These are phyloP conservation scores for Colletotrichum magnum DNA, from an alignment of 2,329 filamentous ascomycete genomes.

Conservation along the genomic window DNA sequence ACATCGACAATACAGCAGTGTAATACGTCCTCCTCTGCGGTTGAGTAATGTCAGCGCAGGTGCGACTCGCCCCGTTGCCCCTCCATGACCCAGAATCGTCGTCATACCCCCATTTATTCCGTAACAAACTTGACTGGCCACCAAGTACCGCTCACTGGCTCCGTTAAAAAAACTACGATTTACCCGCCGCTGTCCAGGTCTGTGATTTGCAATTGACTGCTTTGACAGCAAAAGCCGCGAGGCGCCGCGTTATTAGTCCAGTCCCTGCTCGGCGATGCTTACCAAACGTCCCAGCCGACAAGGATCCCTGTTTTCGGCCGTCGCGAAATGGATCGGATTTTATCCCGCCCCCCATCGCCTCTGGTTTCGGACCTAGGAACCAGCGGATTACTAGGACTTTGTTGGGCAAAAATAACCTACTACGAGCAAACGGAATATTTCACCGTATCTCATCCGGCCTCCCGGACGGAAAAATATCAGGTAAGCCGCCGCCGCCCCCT, in stretches of 20 bases:
- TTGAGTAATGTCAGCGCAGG: constrained; percentile 20
- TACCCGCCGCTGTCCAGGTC: constrained; percentile 2
- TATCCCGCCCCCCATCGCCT: constrained; percentile 9
- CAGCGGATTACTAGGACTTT: background rate
- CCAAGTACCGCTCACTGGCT: constrained; percentile 29
- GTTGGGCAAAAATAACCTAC: no score
- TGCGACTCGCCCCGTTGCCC: constrained; percentile 17
- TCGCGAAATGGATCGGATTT: constrained; percentile 20
- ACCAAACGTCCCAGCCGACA: background rate
- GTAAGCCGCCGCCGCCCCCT: background rate
- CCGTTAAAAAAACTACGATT: constrained; percentile 8
- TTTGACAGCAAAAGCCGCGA: no score
- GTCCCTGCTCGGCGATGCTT: no score
- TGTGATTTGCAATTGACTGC: no score
- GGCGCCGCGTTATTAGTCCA: no score
- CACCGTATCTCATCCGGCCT: background rate
- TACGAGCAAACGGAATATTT: background rate
- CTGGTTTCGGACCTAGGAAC: constrained; percentile 14
- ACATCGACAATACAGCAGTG: background rate
- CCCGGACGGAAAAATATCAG: no score
- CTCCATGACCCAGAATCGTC: constrained; percentile 39
- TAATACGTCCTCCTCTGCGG: background rate
- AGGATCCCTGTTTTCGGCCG: constrained; percentile 5
- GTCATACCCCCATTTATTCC: constrained; percentile 39
- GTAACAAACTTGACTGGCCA: constrained; percentile 3